Conservation (phyloP, 805 yeast species). For the Hanseniaspora lindneri region DNA sequence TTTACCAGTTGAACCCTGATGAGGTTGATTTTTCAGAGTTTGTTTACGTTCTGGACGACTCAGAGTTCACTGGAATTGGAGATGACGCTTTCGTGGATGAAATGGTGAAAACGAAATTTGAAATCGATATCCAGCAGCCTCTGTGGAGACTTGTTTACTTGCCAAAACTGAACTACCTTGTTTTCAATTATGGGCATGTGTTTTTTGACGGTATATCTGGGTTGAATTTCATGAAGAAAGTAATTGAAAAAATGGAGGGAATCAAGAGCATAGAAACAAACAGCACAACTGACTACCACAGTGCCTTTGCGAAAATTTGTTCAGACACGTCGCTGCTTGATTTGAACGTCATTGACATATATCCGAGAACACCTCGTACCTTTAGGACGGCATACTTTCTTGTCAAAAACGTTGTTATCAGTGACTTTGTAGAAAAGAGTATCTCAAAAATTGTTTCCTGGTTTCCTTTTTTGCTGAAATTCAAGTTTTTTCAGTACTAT, state of each 20-base stretch:
- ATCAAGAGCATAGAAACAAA: neutral
- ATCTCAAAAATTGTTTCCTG: neutral
- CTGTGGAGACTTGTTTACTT: constrained; percentile 8
- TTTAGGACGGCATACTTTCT: neutral
- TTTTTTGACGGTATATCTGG: constrained; percentile 14
- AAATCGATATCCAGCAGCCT: neutral
- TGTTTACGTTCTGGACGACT: constrained; percentile 1
- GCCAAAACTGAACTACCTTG: constrained; percentile 8
- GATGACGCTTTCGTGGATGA: neutral
- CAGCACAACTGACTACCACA: neutral
- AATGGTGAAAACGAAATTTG: constrained; percentile 1
- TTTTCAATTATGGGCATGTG: constrained; percentile 6
- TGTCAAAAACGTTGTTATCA: neutral
- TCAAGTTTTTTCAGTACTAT: neutral
- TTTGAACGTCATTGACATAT: constrained; percentile 4
- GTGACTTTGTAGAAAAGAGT: neutral
- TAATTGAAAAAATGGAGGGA: neutral
- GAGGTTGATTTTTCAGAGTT: neutral
- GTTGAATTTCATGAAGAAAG: neutral
- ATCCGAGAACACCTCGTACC: neutral
- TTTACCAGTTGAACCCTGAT: neutral
- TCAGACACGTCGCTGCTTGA: neutral
- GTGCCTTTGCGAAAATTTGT: neutral
- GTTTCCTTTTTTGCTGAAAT: neutral
- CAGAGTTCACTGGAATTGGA: neutral